Evolutionary conservation across 140 eudicot genomes (phyloP), one percentile per base, ranked within the genome.

Genomic region (Erigeron philadelphicus): DNA sequence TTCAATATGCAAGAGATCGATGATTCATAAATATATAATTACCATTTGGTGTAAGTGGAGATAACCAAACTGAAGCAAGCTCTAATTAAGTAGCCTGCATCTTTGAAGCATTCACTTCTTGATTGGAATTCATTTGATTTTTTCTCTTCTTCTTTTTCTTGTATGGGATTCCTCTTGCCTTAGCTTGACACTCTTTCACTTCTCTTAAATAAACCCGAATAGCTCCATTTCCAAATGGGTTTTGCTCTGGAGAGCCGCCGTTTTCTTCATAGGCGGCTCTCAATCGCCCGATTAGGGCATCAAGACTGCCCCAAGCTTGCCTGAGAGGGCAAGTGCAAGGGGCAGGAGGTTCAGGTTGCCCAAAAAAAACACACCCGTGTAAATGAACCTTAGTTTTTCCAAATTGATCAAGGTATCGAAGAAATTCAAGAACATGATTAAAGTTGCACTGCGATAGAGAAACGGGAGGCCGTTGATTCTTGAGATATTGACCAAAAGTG

Each of bases 221-320:
- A 2, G 88, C 88, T 40, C 96, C 91, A n/a, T 89, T 82, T 38
- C 87, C 96, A 65, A 89, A 89, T 0, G 96, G 96, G 60, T 89
- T 89, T 31, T 81, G 76, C 74, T 86, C 96, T 0, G 79, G 85
- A 59, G 88, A 72, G 58, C 96, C 96, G 3, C 95, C 96, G 77
- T 89, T 80, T 64, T 89, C 96, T 46, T 89, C 96, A n/a, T 86
- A 89, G 0, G 96, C 96, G 12, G 96, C 96, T 72, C 96, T 78
- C 1, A 89, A 79, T 57, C 96, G 84, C 23, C 96, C 96, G 40
- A 88, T 84, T 35, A 88, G 50, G 7, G 96, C 88, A 43, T 88
- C 96, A 0, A 89, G 86, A 73, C 96, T 89, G 6, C 96, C 95
- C 96, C 96, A 89, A 35, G 96, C 96, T 73, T 89, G 96, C 59